Conservation (phyloP, 352 stramenopile genomes). For the Phytopythium mirpurense region DNA sequence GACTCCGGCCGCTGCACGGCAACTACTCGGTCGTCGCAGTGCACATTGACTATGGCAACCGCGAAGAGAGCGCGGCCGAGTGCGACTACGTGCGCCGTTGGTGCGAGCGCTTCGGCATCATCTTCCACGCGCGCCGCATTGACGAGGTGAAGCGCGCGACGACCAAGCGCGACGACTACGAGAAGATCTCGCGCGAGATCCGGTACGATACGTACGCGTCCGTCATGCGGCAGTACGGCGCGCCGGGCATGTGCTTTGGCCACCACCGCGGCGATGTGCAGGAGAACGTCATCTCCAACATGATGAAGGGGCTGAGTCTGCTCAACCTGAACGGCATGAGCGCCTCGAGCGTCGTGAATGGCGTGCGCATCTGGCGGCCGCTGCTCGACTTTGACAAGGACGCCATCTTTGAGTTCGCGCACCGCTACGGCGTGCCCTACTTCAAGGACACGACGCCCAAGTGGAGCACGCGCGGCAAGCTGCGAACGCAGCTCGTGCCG, state of each 20-base stretch:
- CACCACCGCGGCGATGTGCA: slow-evolving; percentile 97
- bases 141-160: slow-evolving; percentile 90
- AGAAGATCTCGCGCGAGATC: slow-evolving; percentile 91
- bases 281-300: slow-evolving; percentile 98
- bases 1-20: slow-evolving; percentile 61
- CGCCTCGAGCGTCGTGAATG: slow-evolving; percentile 66
- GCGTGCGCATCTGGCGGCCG: slow-evolving; percentile 88
- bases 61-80: slow-evolving; percentile 89
- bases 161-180: slow-evolving; percentile 94
- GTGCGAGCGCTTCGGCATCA: slow-evolving; percentile 73
- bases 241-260: slow-evolving; percentile 93
- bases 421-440: slow-evolving; percentile 94
- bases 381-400: slow-evolving; percentile 93
- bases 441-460: slow-evolving; percentile 97
- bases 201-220: slow-evolving; percentile 91
- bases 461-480: slow-evolving; percentile 96
- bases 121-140: slow-evolving; percentile 85
- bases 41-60: slow-evolving; percentile 98
- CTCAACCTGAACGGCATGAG: slow-evolving; percentile 95
- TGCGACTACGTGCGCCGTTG: slow-evolving; percentile 91
- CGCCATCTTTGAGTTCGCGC: slow-evolving; percentile 93
- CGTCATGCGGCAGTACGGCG: slow-evolving; percentile 62
- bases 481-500: slow-evolving; percentile 93
- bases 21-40: slow-evolving; percentile 81
- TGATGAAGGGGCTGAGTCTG: slow-evolving; percentile 92